A percentile compares a stretch with the other conserved stretches of the same genome.
Conservation (phyloP, 257 asterid genomes). For the Fraxinus pennsylvanica region DNA sequence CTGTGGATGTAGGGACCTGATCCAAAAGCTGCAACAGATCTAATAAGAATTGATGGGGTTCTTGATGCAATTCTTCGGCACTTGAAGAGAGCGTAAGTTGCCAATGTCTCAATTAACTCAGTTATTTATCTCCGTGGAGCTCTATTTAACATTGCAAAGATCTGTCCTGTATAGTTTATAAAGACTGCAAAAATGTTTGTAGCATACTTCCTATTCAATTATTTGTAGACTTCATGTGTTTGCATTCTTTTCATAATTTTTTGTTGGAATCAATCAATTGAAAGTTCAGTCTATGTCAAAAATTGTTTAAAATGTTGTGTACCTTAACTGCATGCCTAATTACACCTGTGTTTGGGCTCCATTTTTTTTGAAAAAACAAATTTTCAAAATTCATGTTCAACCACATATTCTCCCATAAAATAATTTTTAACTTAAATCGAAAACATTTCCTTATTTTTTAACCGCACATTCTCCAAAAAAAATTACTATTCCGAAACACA, state of each 20-base stretch:
- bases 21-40: slow-evolving; percentile 76
- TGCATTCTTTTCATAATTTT: neutral
- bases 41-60: slow-evolving; percentile 75
- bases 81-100: slow-evolving; percentile 76
- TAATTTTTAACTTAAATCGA: too few relatives aligned
- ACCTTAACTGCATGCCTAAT: neutral
- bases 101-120: slow-evolving; percentile 17
- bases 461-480: too few relatives aligned
- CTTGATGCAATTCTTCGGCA: slow-evolving; percentile 76
- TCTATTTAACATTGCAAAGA: slow-evolving; percentile 15
- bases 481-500: too few relatives aligned
- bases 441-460: too few relatives aligned
- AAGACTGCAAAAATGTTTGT: neutral
- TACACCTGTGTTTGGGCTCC: too few relatives aligned
- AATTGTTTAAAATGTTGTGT: neutral
- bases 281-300: neutral
- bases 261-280: neutral
- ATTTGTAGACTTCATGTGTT: neutral
- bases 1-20: slow-evolving; percentile 75
- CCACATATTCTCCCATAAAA: too few relatives aligned
- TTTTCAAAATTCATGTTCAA: too few relatives aligned
- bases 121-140: slow-evolving; percentile 15
- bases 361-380: too few relatives aligned
- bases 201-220: neutral
- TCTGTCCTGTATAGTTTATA: neutral